Evolutionary conservation across 257 asterid genomes (phyloP).

Genomic region (Craterostigma plantagineum): DNA sequence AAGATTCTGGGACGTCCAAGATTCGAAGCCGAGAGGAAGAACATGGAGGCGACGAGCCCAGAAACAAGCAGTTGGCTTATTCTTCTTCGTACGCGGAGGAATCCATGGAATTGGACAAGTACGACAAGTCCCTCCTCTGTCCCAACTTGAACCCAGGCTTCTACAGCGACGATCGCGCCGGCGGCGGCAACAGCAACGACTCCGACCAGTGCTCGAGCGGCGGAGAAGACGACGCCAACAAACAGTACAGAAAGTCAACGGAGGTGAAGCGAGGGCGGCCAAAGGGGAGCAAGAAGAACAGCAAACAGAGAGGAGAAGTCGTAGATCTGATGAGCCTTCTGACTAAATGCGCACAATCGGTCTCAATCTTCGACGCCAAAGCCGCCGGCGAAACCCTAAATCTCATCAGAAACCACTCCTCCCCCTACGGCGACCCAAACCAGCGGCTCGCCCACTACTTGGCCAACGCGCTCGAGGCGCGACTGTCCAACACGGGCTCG

Average conservation of each 20-base stretch:
- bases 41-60: slow-evolving; percentile 11
- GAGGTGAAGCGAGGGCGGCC: slow-evolving; percentile 30
- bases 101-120: slow-evolving; percentile 13
- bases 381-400: slow-evolving; percentile 14
- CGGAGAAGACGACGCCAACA: slow-evolving; percentile 16
- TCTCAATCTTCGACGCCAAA: slow-evolving; percentile 13
- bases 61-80: slow-evolving; percentile 26
- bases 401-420: slow-evolving; percentile 22
- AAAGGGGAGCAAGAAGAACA: slow-evolving; percentile 21
- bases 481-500: slow-evolving; percentile 36
- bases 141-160: slow-evolving; percentile 33
- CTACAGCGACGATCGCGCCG: slow-evolving; percentile 11
- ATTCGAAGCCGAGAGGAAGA: slow-evolving; percentile 3
- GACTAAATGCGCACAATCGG: slow-evolving; percentile 38
- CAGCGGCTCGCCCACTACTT: slow-evolving; percentile 43
- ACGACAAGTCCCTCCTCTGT: slow-evolving; percentile 47
- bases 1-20: slow-evolving; percentile 1
- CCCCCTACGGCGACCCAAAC: slow-evolving; percentile 31
- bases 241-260: slow-evolving; percentile 13
- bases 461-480: slow-evolving; percentile 45
- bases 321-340: slow-evolving; percentile 26
- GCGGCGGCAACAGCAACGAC: not conserved
- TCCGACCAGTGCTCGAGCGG: not conserved
- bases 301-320: slow-evolving; percentile 11
- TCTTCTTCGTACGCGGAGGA: slow-evolving; percentile 15